Base-by-base conservation (phyloP, 2,329 filamentous ascomycete genomes). In the Epichloe glyceriae region DNA sequence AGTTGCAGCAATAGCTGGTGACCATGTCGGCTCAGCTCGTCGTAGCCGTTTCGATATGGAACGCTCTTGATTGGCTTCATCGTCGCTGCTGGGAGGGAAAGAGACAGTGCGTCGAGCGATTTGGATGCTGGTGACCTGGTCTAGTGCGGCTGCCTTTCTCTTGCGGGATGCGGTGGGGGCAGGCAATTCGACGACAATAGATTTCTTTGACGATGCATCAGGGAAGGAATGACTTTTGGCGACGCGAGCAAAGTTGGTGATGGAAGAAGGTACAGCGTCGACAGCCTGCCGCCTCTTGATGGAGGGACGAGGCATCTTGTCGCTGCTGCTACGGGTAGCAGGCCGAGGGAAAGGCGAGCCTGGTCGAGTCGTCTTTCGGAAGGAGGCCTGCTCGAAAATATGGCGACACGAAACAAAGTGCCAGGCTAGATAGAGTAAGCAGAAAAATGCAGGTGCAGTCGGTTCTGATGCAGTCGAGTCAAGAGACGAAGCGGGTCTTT, bases 161-260 rank as follows among this genome's bases (percentile, higher is more conserved):
- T 73, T 70, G 55, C 62, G 65, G 14, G 67, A 60, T 8, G 57
- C 43, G 44, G 39, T 20, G 22, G 51, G 47, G 51, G 60, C 42
- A 37, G 58, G 49, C 46, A 66, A 62, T 38, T 62, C 57, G 26
- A 58, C 54, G 52, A 58, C 50, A 46, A 57, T 53, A 20, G 57
- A 57, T 26, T 70, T 69, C 56, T 73, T 71, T 35, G 59, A 42
- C 8, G 65, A 56, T n/a, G 51, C 40, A 42, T 61, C 60, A 15
- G 54, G 52, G 19, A 59, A 55, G 17, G 54, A 51, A 19, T 63
- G 57, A 20, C 60, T 58, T 62, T 78, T 78, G 35, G 73, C 75
- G 46, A 76, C 62, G 49, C 73, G 73, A 44, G 69, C 58, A 58
- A 75, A 77, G 58, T 56, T 67, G 63, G 60, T 65, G 50, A 77